Percentiles rank a stretch among this genome's conserved stretches.
These are phyloP conservation scores for Gentiana straminea DNA, from an alignment of 257 asterid genomes.

Conservation along the genomic window DNA sequence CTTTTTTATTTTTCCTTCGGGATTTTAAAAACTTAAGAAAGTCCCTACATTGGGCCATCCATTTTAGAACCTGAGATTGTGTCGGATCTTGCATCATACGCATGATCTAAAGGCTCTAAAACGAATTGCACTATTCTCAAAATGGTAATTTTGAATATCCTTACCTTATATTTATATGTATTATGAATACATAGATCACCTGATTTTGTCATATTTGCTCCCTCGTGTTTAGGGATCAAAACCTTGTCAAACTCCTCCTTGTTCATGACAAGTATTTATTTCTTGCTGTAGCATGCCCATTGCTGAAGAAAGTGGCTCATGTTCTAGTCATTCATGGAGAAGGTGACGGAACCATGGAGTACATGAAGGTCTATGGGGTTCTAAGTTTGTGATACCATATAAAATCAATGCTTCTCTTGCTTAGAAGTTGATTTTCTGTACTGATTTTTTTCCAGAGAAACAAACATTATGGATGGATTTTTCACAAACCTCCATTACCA, in stretches of 20 bases:
- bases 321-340: slow-evolving; percentile 91
- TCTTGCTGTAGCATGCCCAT: slow-evolving; percentile 56
- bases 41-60: too few relatives aligned
- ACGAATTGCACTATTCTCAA: too few relatives aligned
- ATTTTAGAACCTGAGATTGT: too few relatives aligned
- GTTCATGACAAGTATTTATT: slow-evolving; percentile 7
- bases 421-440: slow-evolving; percentile 15
- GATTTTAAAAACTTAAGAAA: too few relatives aligned
- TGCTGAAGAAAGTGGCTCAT: slow-evolving; percentile 53
- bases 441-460: slow-evolving; percentile 51
- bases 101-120: too few relatives aligned
- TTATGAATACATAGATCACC: too few relatives aligned
- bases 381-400: slow-evolving; percentile 10
- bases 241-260: background rate
- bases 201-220: too few relatives aligned
- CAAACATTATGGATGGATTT: slow-evolving; percentile 68
- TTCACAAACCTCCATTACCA: slow-evolving; percentile 95
- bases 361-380: slow-evolving; percentile 61
- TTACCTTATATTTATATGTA: too few relatives aligned
- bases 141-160: too few relatives aligned
- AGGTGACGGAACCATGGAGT: slow-evolving; percentile 75
- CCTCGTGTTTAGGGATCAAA: too few relatives aligned
- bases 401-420: slow-evolving; percentile 14
- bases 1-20: too few relatives aligned
- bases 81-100: too few relatives aligned